Conservation (phyloP, 2,329 filamentous ascomycete species). For the Fusarium acutatum region DNA sequence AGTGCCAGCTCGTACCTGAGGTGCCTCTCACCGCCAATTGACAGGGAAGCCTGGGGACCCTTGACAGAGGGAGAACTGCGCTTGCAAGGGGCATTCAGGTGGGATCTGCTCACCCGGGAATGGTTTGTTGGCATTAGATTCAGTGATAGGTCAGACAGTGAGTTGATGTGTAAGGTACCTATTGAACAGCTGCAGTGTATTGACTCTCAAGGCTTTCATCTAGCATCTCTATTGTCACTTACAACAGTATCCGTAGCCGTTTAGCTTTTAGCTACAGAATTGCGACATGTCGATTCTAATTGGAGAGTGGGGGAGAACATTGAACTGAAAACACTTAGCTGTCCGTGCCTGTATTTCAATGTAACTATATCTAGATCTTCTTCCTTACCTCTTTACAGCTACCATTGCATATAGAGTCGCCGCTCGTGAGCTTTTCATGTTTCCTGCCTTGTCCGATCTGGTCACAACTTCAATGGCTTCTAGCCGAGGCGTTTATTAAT, state of each 20-base stretch:
- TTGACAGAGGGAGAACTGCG: slow-evolving; percentile 24
- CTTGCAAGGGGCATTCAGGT: slow-evolving; percentile 37
- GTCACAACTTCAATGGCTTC: not conserved
- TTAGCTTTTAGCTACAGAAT: not conserved
- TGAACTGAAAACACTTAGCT: not conserved
- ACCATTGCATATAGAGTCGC: not conserved
- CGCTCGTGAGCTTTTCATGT: not conserved
- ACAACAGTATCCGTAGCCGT: not conserved
- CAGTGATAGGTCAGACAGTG: not conserved
- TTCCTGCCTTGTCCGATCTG: not conserved
- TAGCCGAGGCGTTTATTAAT: not conserved
- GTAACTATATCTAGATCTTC: not conserved
- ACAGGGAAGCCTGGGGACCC: slow-evolving; percentile 33
- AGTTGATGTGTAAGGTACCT: not conserved
- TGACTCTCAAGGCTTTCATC: not conserved
- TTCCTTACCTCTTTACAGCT: not conserved
- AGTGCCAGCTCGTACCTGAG: slow-evolving; percentile 19
- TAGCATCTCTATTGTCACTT: not conserved
- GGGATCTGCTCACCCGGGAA: slow-evolving; percentile 9
- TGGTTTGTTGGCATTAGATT: not conserved
- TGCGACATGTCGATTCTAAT: not conserved
- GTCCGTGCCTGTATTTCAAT: not conserved
- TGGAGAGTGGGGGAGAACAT: not conserved
- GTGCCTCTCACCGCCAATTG: slow-evolving; percentile 43
- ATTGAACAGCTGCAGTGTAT: not conserved